Base-by-base conservation (phyloP, 192 early-diverging fungal species). In the Umbelopsis sp. region DNA sequence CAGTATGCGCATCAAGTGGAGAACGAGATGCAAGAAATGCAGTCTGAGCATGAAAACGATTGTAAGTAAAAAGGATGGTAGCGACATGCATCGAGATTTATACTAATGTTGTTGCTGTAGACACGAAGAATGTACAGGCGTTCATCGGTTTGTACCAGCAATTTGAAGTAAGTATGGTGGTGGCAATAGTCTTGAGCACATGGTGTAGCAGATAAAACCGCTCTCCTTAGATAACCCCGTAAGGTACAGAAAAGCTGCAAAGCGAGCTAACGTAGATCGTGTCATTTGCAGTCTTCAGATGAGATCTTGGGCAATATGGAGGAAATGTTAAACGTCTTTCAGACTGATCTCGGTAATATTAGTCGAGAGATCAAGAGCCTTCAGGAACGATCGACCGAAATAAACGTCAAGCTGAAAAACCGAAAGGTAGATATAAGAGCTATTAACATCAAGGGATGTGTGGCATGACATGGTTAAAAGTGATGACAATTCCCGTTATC, bases 221-320 rank as follows among this genome's bases (percentile, higher is more conserved):
- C 38, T 41, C 7, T 6, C 38, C 38, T 1, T 11, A 6, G 38
- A 41, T 4, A 4, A 53, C 52, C n/a, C n/a, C n/a, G n/a, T n/a
- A 53, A 1, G 24, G 2, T 53, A 26, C 26, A 53, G 21, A 2
- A 6, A 53, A 12, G 8, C 24, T 11, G 3, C 10, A 2, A 7
- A 62, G 34, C 14, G 31, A 16, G 17, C 17, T 62, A 14, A 62
- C 12, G n/a, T n/a, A n/a, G n/a, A n/a, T 7, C 3, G 31, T 20
- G 26, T n/a, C 29, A 34, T 41, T 17, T 62, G 0, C 34, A 62
- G 56, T 26, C 56, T 6, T 62, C 56, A 71, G 93, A 92, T 76
- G 82, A 85, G 68, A 89, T 97, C 44, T 81, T 98, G 36, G 89
- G 80, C 22, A 86, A 85, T 32, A 97, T 99, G 95, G 95, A 97